These are phyloP conservation scores for Mycena chlorophos DNA, from an alignment of 768 basidiomycete species.

Conservation along the genomic window DNA sequence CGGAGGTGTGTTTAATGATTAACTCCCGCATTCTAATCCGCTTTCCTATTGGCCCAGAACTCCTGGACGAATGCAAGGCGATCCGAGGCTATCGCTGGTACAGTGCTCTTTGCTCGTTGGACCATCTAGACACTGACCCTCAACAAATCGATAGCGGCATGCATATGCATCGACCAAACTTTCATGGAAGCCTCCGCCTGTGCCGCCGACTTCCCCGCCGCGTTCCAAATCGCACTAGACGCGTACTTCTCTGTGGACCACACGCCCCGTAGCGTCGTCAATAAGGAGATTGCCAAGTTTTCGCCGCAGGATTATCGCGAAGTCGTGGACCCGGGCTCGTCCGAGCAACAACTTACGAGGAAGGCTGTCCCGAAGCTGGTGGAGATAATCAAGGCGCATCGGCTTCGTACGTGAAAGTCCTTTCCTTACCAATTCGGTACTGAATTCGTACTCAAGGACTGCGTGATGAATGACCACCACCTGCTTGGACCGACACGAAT, in stretches of 20 bases:
- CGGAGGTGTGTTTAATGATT: not conserved
- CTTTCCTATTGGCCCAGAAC: not conserved
- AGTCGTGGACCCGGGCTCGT: not conserved
- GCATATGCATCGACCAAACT: slow-evolving; percentile 5
- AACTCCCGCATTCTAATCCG: not conserved
- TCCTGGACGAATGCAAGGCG: not conserved
- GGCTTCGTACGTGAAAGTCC: no score
- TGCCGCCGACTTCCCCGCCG: not conserved
- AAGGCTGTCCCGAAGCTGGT: not conserved
- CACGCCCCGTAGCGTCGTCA: not conserved
- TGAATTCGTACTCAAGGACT: no score
- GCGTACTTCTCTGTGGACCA: not conserved
- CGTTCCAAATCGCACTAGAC: not conserved
- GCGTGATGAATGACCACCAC: no score
- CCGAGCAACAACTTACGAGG: not conserved
- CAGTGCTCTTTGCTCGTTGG: not conserved
- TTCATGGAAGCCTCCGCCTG: not conserved
- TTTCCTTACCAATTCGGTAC: no score
- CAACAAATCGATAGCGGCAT: not conserved
- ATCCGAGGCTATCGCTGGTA: not conserved
- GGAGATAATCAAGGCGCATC: slow-evolving; percentile 2
- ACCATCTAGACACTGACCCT: not conserved
- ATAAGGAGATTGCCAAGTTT: slow-evolving; percentile 1
- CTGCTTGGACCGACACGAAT: no score
- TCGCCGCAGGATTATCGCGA: slow-evolving; percentile 2